Evolutionary conservation across 225 moss, liverwort and hornwort genomes (phyloP).

Genomic region (Physcomitrium patens): DNA sequence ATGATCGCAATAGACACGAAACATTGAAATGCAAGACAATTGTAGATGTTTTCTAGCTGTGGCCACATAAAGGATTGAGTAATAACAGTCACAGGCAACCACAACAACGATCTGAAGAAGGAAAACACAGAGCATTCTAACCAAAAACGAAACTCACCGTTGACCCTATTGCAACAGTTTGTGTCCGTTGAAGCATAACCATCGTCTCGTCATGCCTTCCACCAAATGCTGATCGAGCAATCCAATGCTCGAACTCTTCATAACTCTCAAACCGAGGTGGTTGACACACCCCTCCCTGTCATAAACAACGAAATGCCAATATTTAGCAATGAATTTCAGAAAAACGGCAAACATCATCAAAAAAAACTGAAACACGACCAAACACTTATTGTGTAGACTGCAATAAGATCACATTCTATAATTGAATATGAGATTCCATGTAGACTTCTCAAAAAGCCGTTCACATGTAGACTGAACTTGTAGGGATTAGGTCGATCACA

Average conservation of each 20-base stretch:
- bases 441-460: background rate
- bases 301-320: conserved; percentile 25
- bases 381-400: background rate
- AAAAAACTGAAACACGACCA: conserved; percentile 8
- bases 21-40: too few species aligned
- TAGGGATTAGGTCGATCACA: background rate
- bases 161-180: conserved; percentile 59
- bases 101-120: background rate
- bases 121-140: conserved; percentile 18
- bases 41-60: background rate
- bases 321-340: background rate
- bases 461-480: background rate
- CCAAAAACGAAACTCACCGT: conserved; percentile 41
- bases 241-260: conserved; percentile 69
- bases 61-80: background rate
- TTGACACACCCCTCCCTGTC: conserved; percentile 47
- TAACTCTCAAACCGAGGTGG: conserved; percentile 58
- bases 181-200: conserved; percentile 64
- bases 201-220: conserved; percentile 65
- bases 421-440: background rate
- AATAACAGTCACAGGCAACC: conserved; percentile 12
- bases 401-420: background rate
- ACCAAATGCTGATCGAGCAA: conserved; percentile 63
- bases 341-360: background rate
- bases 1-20: too few species aligned